Conservation (phyloP, 1,139 yeast species). For the Tardiomyces depauwii region DNA sequence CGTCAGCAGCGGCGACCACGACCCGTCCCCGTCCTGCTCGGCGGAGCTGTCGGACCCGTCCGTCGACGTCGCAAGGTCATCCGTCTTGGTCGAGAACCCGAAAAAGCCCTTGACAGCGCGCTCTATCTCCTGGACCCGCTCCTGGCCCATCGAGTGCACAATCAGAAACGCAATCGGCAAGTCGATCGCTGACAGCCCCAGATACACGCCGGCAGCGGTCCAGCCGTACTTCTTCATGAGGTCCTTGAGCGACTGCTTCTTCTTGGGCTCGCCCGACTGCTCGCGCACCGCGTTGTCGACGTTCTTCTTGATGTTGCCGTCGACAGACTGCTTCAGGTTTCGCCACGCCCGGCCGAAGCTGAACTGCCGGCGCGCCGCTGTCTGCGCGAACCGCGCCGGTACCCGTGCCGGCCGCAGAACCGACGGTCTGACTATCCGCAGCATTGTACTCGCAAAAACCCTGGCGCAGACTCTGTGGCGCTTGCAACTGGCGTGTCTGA, state of each 20-base stretch:
- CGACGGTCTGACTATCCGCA: neutral
- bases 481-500: too few relatives aligned
- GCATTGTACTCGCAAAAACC: too few relatives aligned
- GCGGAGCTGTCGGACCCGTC: slow-evolving; percentile 5
- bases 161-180: slow-evolving; percentile 70
- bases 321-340: neutral
- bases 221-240: slow-evolving; percentile 82
- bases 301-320: neutral
- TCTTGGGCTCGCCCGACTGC: slow-evolving; percentile 22
- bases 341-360: neutral
- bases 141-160: slow-evolving; percentile 83
- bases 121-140: slow-evolving; percentile 57
- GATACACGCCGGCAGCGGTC: slow-evolving; percentile 79
- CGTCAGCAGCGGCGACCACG: slow-evolving; percentile 37
- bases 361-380: neutral
- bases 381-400: neutral
- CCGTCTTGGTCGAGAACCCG: slow-evolving; percentile 18
- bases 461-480: too few relatives aligned
- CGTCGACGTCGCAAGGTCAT: slow-evolving; percentile 17
- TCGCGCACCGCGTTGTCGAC: neutral
- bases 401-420: neutral
- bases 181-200: slow-evolving; percentile 60
- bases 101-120: slow-evolving; percentile 41
- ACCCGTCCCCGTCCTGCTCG: slow-evolving; percentile 13
- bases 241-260: slow-evolving; percentile 39